Base-by-base conservation (phyloP, 768 basidiomycete genomes). In the Boletus insuetus region DNA sequence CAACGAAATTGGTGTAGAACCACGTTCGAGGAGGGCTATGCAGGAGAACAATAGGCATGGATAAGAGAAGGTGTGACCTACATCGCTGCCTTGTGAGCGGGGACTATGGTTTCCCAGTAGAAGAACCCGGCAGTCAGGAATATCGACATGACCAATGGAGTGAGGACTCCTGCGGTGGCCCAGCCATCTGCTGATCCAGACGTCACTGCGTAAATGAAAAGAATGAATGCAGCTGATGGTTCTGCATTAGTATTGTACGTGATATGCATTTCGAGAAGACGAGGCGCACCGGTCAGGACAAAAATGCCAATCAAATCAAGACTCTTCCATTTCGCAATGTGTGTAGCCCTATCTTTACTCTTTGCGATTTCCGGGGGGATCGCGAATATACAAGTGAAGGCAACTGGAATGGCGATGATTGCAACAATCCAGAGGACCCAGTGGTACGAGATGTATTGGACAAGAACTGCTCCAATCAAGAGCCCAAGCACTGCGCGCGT, bases 381-480 rank as follows among this genome's bases (percentile, higher is more conserved):
- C 43, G 75, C 49, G 34, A 76, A 57, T 17, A 71, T 19, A 44
- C 71, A 65, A 3, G 62, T 47, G n/a, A 72, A 14, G 37, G 73
- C 66, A 12, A 77, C 65, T 16, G 69, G 60, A 6, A 73, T 51
- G 35, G 72, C 63, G 34, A 81, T 51, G 35, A 80, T 73, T 3
- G 76, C 73, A 34, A 73, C 67, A 56, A 78, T 73, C 63, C 76
- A 81, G 61, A 84, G 82, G 19, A 81, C 73, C 81, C 81, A 82
- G 24, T 64, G 73, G 69, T 76, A 83, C 9, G 75, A 73, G 3
- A 68, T 67, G 32, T 66, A 75, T 38, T 69, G 58, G 3, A 76
- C 74, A 42, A 81, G 70, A 14, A 76, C 20, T 1, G 77, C 79
- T 10, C 79, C 79, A 16, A 79, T 70, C 24, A 77, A 50, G 17